Conservation (phyloP, 768 basidiomycete species). For the Mycena albidolilacea region DNA sequence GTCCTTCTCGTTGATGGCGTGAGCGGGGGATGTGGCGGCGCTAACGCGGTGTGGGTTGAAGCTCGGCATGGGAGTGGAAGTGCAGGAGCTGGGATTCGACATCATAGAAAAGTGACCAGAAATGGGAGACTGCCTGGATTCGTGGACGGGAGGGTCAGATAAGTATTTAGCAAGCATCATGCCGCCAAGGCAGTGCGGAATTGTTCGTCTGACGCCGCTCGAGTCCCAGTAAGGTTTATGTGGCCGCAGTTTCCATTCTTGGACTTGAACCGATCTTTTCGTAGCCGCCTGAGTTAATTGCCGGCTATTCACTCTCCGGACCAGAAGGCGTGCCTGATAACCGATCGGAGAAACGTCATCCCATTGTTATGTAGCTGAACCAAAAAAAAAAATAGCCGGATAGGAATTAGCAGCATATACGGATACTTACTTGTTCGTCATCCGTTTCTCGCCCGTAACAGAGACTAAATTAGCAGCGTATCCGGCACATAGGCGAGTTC, state of each 20-base stretch:
- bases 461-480: too few species aligned
- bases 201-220: background rate
- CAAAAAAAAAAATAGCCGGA: too few species aligned
- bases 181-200: background rate
- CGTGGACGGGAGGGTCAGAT: background rate
- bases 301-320: too few species aligned
- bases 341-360: too few species aligned
- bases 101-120: conserved; percentile 3
- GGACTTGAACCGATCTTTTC: background rate
- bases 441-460: too few species aligned
- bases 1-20: background rate
- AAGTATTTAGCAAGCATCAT: background rate
- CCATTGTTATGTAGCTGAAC: too few species aligned
- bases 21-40: conserved; percentile 1
- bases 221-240: background rate
- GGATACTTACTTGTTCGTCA: too few species aligned
- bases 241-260: background rate
- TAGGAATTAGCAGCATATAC: too few species aligned
- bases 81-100: conserved; percentile 1
- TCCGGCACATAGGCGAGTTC: too few species aligned
- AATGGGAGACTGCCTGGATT: background rate
- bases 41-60: background rate
- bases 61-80: conserved; percentile 3
- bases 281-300: background rate
- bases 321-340: too few species aligned